phyloP scores from a whole-genome alignment of 208 protist species.

The Willaertia magna region DNA sequence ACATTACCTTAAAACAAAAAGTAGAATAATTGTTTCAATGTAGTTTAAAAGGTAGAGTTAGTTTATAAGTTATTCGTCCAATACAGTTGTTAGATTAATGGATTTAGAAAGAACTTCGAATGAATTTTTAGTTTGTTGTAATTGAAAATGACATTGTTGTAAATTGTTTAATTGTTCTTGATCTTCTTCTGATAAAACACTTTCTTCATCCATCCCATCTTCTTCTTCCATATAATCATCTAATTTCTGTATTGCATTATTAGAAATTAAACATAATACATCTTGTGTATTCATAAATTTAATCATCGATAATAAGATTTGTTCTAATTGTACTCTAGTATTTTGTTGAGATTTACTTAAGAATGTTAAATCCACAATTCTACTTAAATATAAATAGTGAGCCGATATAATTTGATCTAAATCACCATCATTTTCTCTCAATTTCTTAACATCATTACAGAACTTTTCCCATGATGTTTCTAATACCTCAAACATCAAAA shows the following conservation, averaged over 20 bases:
- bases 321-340: neutral
- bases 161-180: neutral
- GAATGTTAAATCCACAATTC: neutral
- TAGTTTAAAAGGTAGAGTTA: no score
- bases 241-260: neutral
- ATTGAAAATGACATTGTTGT: neutral
- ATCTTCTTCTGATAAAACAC: neutral
- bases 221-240: neutral
- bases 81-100: neutral
- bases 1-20: neutral
- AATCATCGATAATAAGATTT: neutral
- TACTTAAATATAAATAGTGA: neutral
- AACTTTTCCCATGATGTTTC: neutral
- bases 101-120: neutral
- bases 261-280: neutral
- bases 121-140: neutral
- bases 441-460: neutral
- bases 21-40: neutral
- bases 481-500: slow-evolving; percentile 51
- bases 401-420: neutral
- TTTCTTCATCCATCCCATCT: neutral
- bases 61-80: no score
- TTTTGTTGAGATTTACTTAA: neutral
- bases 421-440: neutral
- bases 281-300: neutral